phyloP scores from a whole-genome alignment of 176 grass and related monocot species.

The Stipa capillata region DNA sequence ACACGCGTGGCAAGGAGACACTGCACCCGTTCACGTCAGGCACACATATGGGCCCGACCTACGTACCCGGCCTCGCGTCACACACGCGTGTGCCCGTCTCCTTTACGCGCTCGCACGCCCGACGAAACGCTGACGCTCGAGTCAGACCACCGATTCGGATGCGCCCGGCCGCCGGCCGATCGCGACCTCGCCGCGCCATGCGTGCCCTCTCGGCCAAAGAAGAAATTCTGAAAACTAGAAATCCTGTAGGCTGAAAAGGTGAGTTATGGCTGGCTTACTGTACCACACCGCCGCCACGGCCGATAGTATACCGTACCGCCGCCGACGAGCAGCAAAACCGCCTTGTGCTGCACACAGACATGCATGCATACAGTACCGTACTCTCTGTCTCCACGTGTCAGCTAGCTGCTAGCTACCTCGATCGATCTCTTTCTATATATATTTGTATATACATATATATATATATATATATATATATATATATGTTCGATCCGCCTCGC shows the following conservation, averaged over 20 bases:
- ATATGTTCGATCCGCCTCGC: background rate
- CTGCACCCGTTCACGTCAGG: background rate
- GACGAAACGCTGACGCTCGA: background rate
- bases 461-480: background rate
- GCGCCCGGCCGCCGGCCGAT: background rate
- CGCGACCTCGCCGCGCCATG: background rate
- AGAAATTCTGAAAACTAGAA: too few relatives aligned
- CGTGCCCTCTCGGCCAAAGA: background rate
- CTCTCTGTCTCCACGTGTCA: too few relatives aligned
- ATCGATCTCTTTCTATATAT: too few relatives aligned
- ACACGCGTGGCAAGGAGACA: too few relatives aligned
- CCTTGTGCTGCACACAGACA: background rate
- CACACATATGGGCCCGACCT: background rate
- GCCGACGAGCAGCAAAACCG: background rate
- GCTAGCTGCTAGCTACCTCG: background rate
- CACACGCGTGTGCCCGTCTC: background rate
- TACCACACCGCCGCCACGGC: too few relatives aligned
- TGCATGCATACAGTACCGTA: too few relatives aligned
- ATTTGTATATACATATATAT: background rate
- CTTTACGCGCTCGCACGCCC: background rate
- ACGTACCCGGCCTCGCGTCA: background rate
- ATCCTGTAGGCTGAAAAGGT: too few relatives aligned
- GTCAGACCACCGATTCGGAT: slow-evolving; percentile 6
- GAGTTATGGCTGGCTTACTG: too few relatives aligned
- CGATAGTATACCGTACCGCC: background rate